Percentiles rank a stretch among this genome's conserved stretches.
Conservation (phyloP, 768 basidiomycete species). For the Leucocoprinus sp. region DNA sequence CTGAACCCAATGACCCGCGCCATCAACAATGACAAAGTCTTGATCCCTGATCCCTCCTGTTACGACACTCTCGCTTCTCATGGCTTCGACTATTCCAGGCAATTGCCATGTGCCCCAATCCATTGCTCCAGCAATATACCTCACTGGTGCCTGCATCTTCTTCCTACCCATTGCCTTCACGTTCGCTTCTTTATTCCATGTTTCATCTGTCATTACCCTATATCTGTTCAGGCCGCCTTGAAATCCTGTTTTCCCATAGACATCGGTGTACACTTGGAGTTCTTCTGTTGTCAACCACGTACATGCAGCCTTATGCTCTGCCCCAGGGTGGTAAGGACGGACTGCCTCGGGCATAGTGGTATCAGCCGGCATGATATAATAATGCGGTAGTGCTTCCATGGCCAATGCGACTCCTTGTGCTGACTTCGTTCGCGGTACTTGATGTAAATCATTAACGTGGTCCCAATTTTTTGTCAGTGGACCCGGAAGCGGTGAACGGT, state of each 20-base stretch:
- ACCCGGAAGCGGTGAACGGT: slow-evolving; percentile 27
- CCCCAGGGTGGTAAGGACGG: slow-evolving; percentile 23
- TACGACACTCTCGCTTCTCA: slow-evolving; percentile 30
- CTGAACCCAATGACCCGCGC: slow-evolving; percentile 60
- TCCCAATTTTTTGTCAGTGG: background rate
- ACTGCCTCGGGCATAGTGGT: slow-evolving; percentile 47
- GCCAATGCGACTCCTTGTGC: background rate
- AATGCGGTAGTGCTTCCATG: slow-evolving; percentile 34
- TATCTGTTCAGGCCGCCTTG: slow-evolving; percentile 59
- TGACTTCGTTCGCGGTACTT: background rate
- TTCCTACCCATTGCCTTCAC: slow-evolving; percentile 32
- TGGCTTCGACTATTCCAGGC: slow-evolving; percentile 39
- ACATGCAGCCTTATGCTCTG: slow-evolving; percentile 20
- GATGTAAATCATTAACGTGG: background rate
- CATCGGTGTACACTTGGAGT: slow-evolving; percentile 38
- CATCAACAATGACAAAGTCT: slow-evolving; percentile 42
- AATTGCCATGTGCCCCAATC: slow-evolving; percentile 59
- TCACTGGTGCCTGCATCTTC: slow-evolving; percentile 42
- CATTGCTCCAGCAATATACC: slow-evolving; percentile 45
- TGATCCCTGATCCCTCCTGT: slow-evolving; percentile 19
- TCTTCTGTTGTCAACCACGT: slow-evolving; percentile 44
- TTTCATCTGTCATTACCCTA: slow-evolving; percentile 29
- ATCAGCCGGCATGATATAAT: slow-evolving; percentile 54
- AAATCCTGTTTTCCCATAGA: slow-evolving; percentile 47
- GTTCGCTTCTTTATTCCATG: slow-evolving; percentile 30